These are phyloP conservation scores for Podaxis sp. DNA, from an alignment of 768 basidiomycete genomes.

Conservation along the genomic window DNA sequence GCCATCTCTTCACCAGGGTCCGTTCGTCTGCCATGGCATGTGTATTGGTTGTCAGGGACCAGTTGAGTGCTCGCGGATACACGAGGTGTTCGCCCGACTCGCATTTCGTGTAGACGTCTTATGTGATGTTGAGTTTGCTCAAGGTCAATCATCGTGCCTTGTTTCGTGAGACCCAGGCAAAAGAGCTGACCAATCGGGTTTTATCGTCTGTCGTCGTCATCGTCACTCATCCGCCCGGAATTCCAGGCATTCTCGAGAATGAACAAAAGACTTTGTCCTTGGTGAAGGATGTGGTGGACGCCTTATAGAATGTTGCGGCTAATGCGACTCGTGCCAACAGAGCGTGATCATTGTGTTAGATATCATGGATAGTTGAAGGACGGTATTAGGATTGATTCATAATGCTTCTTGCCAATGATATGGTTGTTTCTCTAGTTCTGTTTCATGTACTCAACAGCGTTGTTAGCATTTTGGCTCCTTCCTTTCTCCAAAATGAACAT, in stretches of 20 bases:
- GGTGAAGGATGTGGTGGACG: constrained; percentile 78
- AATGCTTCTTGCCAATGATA: neutral
- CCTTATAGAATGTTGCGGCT: constrained; percentile 75
- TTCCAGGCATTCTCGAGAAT: constrained; percentile 71
- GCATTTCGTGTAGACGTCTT: constrained; percentile 85
- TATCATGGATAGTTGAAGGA: neutral
- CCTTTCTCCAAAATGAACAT: neutral
- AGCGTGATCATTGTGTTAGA: constrained; percentile 47
- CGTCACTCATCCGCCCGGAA: constrained; percentile 77
- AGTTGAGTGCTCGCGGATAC: constrained; percentile 72
- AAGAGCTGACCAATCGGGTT: neutral
- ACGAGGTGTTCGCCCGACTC: constrained; percentile 87
- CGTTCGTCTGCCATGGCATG: constrained; percentile 70
- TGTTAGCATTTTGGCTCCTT: neutral
- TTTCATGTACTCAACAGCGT: too few relatives aligned
- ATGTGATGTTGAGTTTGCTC: constrained; percentile 87
- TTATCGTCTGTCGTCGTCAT: neutral
- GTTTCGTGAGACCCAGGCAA: constrained; percentile 1
- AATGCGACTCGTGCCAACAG: constrained; percentile 78
- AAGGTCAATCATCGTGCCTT: constrained; percentile 54
- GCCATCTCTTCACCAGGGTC: constrained; percentile 81
- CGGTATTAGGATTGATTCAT: neutral
- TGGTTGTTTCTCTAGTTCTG: too few relatives aligned
- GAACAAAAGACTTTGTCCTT: constrained; percentile 69
- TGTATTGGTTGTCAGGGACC: constrained; percentile 73